Base-by-base conservation (phyloP, 176 grass and related monocot species). In the Cenchrus fungigraminus region DNA sequence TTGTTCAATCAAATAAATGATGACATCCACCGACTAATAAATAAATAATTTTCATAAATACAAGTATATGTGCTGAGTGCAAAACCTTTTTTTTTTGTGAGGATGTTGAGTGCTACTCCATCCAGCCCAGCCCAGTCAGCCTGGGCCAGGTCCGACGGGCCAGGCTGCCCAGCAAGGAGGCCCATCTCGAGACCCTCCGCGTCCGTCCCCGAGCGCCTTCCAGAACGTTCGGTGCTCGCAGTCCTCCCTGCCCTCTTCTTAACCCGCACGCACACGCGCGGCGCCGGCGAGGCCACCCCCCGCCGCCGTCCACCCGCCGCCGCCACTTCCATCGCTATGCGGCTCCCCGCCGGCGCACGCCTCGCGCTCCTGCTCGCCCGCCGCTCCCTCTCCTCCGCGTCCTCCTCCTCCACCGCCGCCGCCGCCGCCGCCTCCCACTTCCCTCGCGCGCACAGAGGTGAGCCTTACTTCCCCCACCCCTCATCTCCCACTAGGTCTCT, bases 301-400 rank as follows among this genome's bases (percentile, higher is more conserved):
- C 79, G 52, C n/a, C 84, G 51, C 75, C 54, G 19, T 10, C 3
- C 46, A 25, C 68, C 20, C 13, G 5, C 56, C 13, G 5, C 15
- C 14, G 22, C 70, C 49, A 10, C 70, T 63, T 70, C 32, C 54
- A 3, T 68, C 1, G 43, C 73, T 73, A 90, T 90, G 88, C 88
- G 88, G 51, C 80, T 91, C 75, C 68, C 69, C 80, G 85, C 68
- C 85, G 89, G 80, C 74, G 75, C 89, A 28, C 89, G 89, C 53
- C 85, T 91, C 84, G 89, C 89, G 6, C 84, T 87, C 45, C 80
- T 84, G 12, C 80, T 87, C 84, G 75, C 80, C 34, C 89, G 89
- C n/a, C 85, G 89, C 85, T 69, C 78, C 22, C 80, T 83, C 45
- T 68, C 80, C 68, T 44, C 74, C 82, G 0, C 65, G 16, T 10